Evolutionary conservation across 768 basidiomycete genomes (phyloP), one percentile per base, ranked within the genome.

Genomic region (Mycena pura): DNA sequence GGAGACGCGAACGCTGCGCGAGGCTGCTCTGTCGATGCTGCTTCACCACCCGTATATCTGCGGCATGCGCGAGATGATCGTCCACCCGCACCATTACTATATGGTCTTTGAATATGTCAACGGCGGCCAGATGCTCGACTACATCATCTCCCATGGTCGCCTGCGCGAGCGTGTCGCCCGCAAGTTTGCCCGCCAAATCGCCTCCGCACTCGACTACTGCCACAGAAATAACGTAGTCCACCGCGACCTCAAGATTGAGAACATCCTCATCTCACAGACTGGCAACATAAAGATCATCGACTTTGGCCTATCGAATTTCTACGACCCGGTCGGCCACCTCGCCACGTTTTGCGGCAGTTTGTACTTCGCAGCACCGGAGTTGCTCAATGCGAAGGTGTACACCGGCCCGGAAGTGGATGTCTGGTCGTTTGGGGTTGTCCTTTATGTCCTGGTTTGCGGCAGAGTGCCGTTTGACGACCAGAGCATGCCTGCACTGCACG

Each of bases 231-330:
- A 89, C 68, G 96, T 99, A 70, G 96, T 99, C 9, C 97, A 99
- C 75, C 92, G 97, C 66, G 90, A 99, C 80, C 90, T 99, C 66
- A 99, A 99, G 82, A 99, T 99, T 72, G 96, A 99, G 78, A 99
- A 98, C 78, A 99, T 99, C 70, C 90, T 99, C 72, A 99, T 99
- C 66, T 97, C 95, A 1, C 95, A 96, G 64, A 93, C 93, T 0
- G 97, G 97, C 9, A 99, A 98, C 78, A 99, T 99, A 83, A 99
- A 99, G 84, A 98, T 99, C 63, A 99, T 99, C 74, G 96, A 99
- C 77, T 99, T 99, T 76, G 97, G 97, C 46, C 83, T 99, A 9
- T 98, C 96, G 5, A 99, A 99, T 77, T 83, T 99, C 8, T 99
- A 89, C 73, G 88, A 96, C 68, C 96, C 97, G 3, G 69, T 77